Conservation (phyloP, 2,329 filamentous ascomycete genomes). For the Neonectria coccinea region DNA sequence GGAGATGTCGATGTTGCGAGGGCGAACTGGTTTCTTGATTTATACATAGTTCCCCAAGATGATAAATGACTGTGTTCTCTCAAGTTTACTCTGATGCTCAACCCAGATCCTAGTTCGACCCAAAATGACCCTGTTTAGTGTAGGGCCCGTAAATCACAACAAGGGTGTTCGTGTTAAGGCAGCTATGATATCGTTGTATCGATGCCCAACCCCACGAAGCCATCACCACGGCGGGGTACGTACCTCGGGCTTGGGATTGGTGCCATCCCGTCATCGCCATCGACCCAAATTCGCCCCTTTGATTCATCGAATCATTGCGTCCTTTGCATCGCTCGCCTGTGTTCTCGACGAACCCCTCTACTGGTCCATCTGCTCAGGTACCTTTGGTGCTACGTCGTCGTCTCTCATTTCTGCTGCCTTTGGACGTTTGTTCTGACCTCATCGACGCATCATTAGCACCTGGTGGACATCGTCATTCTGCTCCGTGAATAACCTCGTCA, state of each 20-base stretch:
- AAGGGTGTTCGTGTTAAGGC: no score
- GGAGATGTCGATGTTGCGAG: no score
- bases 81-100: no score
- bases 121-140: no score
- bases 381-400: background rate
- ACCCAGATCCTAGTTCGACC: no score
- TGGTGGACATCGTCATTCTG: background rate
- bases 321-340: background rate
- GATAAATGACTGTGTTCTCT: no score
- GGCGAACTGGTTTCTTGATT: no score
- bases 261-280: constrained; percentile 3
- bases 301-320: constrained; percentile 12
- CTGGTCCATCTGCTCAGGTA: background rate
- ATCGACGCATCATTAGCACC: background rate
- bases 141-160: no score
- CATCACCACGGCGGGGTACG: constrained; percentile 10
- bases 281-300: constrained; percentile 16
- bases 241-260: background rate
- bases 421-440: background rate
- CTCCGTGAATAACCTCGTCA: background rate
- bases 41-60: no score
- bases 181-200: constrained; percentile 2
- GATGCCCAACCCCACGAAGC: constrained; percentile 1
- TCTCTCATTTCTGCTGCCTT: background rate
- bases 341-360: no score